phyloP scores from a whole-genome alignment of 257 asterid species.

The Lithospermum erythrorhizon region DNA sequence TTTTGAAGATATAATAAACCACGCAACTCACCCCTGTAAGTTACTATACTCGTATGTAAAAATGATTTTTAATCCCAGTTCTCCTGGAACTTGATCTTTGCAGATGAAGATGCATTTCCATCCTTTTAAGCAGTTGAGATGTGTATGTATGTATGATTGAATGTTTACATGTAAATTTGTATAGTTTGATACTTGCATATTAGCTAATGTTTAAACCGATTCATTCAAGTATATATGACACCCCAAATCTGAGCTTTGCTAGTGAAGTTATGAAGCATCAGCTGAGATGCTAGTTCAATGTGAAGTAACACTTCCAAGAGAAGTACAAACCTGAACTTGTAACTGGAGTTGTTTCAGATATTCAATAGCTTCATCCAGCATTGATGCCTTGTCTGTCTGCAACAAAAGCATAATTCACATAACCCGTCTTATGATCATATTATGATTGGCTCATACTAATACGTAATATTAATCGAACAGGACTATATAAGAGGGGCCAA shows the following conservation, averaged over 20 bases:
- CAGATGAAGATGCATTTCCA: background rate
- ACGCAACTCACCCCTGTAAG: too few relatives aligned
- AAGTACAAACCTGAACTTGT: constrained; percentile 77
- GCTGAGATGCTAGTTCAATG: background rate
- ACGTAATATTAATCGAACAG: background rate
- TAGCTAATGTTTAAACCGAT: background rate
- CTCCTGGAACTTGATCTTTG: background rate
- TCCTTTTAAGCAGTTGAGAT: background rate
- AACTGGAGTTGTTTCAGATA: constrained; percentile 94
- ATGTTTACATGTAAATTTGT: too few relatives aligned
- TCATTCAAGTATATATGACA: too few relatives aligned
- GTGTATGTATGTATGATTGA: background rate
- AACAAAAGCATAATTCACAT: constrained; percentile 11
- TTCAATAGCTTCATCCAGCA: constrained; percentile 97
- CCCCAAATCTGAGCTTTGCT: too few relatives aligned
- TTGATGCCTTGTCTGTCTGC: constrained; percentile 95
- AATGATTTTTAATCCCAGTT: background rate
- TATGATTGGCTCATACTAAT: too few relatives aligned
- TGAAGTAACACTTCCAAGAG: background rate
- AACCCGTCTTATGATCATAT: background rate
- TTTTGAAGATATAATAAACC: too few relatives aligned
- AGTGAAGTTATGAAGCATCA: too few relatives aligned
- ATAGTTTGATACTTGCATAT: background rate
- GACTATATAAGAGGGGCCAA: background rate
- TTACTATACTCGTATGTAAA: too few relatives aligned